A percentile compares a stretch with the other conserved stretches of the same genome.
phyloP scores from a whole-genome alignment of 2,329 filamentous ascomycete genomes.

The Chaetomiaceae sp. region DNA sequence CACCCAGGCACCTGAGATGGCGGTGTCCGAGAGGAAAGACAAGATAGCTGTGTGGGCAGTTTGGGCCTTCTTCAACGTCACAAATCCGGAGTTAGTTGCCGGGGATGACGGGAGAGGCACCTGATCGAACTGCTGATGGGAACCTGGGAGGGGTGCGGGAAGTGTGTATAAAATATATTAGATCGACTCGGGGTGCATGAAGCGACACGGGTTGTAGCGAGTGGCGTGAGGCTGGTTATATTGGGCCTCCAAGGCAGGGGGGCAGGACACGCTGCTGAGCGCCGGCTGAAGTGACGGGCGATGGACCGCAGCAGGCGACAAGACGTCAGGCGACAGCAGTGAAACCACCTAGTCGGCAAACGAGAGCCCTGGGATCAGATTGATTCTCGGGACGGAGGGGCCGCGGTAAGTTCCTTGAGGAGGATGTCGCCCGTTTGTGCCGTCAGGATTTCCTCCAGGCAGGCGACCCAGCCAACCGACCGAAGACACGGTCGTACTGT shows the following conservation, averaged over 20 bases:
- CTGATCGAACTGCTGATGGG: slow-evolving; percentile 3
- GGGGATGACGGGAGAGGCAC: background rate
- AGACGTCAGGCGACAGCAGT: background rate
- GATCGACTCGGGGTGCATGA: slow-evolving; percentile 14
- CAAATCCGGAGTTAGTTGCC: background rate
- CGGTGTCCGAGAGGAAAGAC: background rate
- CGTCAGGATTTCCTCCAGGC: background rate
- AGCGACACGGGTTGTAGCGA: slow-evolving; percentile 14
- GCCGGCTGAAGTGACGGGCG: background rate
- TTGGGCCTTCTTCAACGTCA: slow-evolving; percentile 7
- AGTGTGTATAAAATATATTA: slow-evolving; percentile 17
- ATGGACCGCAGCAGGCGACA: too few species aligned
- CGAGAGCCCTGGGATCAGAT: background rate
- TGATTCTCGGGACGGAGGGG: background rate
- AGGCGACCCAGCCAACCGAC: background rate
- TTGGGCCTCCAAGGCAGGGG: background rate
- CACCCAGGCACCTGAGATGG: slow-evolving; percentile 1
- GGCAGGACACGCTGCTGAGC: background rate
- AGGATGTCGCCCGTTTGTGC: background rate
- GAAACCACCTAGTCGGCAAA: background rate
- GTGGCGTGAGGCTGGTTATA: slow-evolving; percentile 2
- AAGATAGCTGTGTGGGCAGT: too few species aligned
- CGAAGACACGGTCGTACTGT: too few species aligned
- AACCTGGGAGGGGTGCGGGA: slow-evolving; percentile 9
- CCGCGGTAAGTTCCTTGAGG: background rate